Evolutionary conservation across 2,329 filamentous ascomycete genomes (phyloP).

Genomic region (Niveomyces coronatus): DNA sequence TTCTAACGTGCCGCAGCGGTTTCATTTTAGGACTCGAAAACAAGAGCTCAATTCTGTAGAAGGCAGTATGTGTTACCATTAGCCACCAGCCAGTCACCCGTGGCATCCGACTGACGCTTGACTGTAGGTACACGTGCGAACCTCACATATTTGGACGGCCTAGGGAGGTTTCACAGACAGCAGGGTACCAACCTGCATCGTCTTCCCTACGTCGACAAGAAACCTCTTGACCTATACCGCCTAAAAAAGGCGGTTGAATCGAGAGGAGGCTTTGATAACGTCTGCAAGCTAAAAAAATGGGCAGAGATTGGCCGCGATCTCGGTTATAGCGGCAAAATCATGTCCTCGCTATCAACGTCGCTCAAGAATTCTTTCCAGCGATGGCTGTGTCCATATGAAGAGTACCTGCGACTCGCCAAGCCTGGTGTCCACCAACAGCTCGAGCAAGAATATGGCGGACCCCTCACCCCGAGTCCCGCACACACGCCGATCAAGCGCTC

Average conservation of each 20-base stretch:
- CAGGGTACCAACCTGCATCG: conserved; percentile 89
- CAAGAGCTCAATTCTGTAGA: conserved; percentile 97
- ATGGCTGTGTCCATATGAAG: conserved; percentile 94
- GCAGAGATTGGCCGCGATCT: conserved; percentile 94
- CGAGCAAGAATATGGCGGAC: conserved; percentile 85
- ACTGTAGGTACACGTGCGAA: conserved; percentile 78
- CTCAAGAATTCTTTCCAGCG: conserved; percentile 97
- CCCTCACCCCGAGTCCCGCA: conserved; percentile 66
- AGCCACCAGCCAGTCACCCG: neutral
- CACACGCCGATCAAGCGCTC: conserved; percentile 62
- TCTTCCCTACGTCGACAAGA: conserved; percentile 94
- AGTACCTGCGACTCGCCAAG: conserved; percentile 83
- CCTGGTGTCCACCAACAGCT: conserved; percentile 94
- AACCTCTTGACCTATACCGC: conserved; percentile 88
- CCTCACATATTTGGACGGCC: conserved; percentile 87
- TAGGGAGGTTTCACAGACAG: conserved; percentile 94
- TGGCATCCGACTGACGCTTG: conserved; percentile 8
- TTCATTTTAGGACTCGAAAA: conserved; percentile 92
- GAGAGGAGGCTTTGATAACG: conserved; percentile 87
- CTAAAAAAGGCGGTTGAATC: conserved; percentile 95
- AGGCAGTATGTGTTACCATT: conserved; percentile 59
- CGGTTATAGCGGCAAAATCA: conserved; percentile 98
- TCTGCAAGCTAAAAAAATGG: conserved; percentile 98
- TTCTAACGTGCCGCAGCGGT: conserved; percentile 52
- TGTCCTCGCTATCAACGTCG: conserved; percentile 96